Evolutionary conservation across 2,329 filamentous ascomycete species (phyloP).

Genomic region (Penicillium digitatum): DNA sequence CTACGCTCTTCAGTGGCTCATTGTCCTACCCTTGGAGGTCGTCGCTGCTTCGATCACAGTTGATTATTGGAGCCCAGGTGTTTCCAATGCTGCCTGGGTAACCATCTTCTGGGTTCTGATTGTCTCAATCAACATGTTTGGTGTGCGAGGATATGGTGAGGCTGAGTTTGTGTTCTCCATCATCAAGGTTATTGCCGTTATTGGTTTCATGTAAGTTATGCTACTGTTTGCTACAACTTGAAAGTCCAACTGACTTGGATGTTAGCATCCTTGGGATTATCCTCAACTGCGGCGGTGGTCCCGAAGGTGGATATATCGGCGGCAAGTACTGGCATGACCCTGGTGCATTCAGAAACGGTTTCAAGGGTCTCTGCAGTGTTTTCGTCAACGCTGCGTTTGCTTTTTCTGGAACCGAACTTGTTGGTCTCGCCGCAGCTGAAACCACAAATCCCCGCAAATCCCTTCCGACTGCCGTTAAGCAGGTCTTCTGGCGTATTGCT

Average conservation of each 20-base stretch:
- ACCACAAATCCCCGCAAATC: constrained; percentile 61
- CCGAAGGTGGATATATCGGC: constrained; percentile 72
- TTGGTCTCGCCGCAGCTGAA: constrained; percentile 58
- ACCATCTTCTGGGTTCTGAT: constrained; percentile 75
- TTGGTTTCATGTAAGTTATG: constrained; percentile 73
- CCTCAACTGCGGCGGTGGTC: constrained; percentile 76
- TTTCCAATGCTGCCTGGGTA: constrained; percentile 73
- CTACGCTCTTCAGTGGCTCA: constrained; percentile 83
- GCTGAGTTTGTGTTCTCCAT: constrained; percentile 84
- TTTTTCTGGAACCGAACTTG: constrained; percentile 60
- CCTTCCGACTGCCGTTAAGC: constrained; percentile 81
- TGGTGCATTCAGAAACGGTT: constrained; percentile 68
- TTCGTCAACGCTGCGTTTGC: constrained; percentile 62
- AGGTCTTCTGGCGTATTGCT: constrained; percentile 91
- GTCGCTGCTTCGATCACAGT: constrained; percentile 83
- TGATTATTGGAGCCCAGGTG: constrained; percentile 66
- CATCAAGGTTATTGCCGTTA: constrained; percentile 78
- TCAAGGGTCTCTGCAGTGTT: constrained; percentile 61
- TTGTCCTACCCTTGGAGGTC: constrained; percentile 78
- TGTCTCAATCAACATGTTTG: constrained; percentile 78
- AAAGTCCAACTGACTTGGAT: constrained; percentile 15
- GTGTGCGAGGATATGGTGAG: constrained; percentile 83
- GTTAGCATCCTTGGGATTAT: constrained; percentile 75
- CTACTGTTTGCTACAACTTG: neutral
- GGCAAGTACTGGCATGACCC: constrained; percentile 71